Conservation (phyloP, 2,329 filamentous ascomycete species). For the Aspergillus aculeatus region DNA sequence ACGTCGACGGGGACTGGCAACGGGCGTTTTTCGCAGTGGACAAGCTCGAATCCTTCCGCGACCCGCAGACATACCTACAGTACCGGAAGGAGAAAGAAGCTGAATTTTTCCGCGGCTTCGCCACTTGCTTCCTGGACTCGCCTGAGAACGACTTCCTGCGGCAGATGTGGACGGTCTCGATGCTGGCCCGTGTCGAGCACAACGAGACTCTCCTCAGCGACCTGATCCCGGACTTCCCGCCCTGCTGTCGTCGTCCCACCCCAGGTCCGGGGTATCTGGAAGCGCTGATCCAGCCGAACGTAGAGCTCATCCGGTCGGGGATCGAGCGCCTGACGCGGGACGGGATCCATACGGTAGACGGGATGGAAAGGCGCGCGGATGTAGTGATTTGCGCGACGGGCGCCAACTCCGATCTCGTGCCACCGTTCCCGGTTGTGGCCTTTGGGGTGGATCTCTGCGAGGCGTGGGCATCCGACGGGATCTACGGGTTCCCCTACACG, state of each 20-base stretch:
- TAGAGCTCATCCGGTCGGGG: constrained; percentile 57
- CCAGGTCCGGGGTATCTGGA: constrained; percentile 68
- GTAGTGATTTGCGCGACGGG: constrained; percentile 69
- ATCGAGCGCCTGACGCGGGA: constrained; percentile 61
- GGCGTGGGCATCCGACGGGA: constrained; percentile 57
- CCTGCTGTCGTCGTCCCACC: constrained; percentile 63
- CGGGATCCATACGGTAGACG: constrained; percentile 62
- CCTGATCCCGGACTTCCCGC: constrained; percentile 63
- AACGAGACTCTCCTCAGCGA: constrained; percentile 57
- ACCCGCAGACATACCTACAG: constrained; percentile 60
- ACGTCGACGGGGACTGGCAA: constrained; percentile 53
- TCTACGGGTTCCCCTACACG: constrained; percentile 63
- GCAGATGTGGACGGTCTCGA: constrained; percentile 52
- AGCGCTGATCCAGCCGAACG: constrained; percentile 60
- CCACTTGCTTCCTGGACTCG: constrained; percentile 54
- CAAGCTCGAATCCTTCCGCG: constrained; percentile 56
- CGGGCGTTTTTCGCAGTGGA: constrained; percentile 57
- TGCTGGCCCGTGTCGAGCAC: constrained; percentile 53
- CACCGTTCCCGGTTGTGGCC: constrained; percentile 60
- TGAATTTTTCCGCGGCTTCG: constrained; percentile 62
- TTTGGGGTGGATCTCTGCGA: constrained; percentile 54
- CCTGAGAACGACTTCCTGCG: constrained; percentile 51
- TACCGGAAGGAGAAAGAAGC: constrained; percentile 60
- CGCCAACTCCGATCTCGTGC: constrained; percentile 59
- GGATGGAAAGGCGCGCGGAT: constrained; percentile 57